Conservation (phyloP, 164 flowering plant genomes). For the Magnolia changhungtana region DNA sequence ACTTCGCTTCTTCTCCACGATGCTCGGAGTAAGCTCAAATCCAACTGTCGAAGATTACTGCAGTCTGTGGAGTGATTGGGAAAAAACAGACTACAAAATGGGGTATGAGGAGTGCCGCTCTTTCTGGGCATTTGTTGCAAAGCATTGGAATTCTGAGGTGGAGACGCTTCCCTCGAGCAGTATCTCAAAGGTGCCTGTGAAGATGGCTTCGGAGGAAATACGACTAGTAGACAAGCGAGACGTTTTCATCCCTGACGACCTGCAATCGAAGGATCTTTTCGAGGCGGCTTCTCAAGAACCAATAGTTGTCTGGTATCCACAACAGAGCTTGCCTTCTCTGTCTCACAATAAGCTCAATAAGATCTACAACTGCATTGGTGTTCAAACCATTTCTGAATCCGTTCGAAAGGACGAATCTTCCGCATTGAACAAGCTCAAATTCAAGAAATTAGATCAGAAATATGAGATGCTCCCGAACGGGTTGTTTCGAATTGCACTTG, state of each 20-base stretch:
- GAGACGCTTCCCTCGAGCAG: slow-evolving; percentile 25
- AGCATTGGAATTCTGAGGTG: slow-evolving; percentile 27
- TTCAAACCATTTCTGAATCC: slow-evolving; percentile 44
- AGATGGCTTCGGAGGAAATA: slow-evolving; percentile 23
- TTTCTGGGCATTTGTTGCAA: slow-evolving; percentile 45
- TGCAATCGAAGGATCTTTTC: slow-evolving; percentile 50
- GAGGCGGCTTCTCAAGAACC: slow-evolving; percentile 29
- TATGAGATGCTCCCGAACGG: slow-evolving; percentile 26
- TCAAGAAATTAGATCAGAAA: slow-evolving; percentile 19
- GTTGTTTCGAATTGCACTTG: slow-evolving; percentile 41
- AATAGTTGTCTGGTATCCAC: slow-evolving; percentile 62
- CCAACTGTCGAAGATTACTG: slow-evolving; percentile 51
- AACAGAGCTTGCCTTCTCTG: slow-evolving; percentile 28
- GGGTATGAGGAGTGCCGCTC: slow-evolving; percentile 41
- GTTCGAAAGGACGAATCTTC: slow-evolving; percentile 33
- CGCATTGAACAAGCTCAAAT: slow-evolving; percentile 7
- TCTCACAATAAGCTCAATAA: slow-evolving; percentile 34
- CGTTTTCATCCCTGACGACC: slow-evolving; percentile 63
- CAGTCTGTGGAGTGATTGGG: slow-evolving; percentile 61
- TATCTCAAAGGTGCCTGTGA: slow-evolving; percentile 45
- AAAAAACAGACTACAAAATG: slow-evolving; percentile 26
- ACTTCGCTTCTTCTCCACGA: slow-evolving; percentile 35
- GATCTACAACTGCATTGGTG: slow-evolving; percentile 45
- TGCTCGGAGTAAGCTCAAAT: slow-evolving; percentile 32
- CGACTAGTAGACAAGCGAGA: slow-evolving; percentile 35